These are phyloP conservation scores for Eucalyptus erythrocorys DNA, from an alignment of 345 rosid genomes.

Conservation along the genomic window DNA sequence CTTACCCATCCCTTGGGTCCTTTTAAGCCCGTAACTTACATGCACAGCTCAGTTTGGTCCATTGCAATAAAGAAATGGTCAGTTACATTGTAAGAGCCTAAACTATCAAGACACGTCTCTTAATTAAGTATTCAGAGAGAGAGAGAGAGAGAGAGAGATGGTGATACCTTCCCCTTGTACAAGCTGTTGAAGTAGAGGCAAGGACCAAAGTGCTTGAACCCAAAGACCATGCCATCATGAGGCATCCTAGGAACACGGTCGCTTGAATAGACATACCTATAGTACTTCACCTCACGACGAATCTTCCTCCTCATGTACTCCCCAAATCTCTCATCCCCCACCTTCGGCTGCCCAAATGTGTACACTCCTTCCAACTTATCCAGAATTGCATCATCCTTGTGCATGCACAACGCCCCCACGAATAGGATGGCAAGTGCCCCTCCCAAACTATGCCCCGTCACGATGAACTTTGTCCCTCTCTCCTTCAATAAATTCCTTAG, in stretches of 20 bases:
- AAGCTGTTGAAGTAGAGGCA: conserved; percentile 44
- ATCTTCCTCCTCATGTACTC: conserved; percentile 30
- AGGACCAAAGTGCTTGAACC: conserved; percentile 55
- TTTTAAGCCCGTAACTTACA: not conserved
- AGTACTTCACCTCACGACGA: conserved; percentile 16
- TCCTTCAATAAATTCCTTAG: conserved; percentile 14
- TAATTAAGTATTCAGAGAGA: not conserved
- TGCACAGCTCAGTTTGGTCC: not conserved
- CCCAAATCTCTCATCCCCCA: conserved; percentile 43
- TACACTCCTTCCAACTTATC: conserved; percentile 51
- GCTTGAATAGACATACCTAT: conserved; percentile 48
- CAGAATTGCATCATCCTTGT: conserved; percentile 24
- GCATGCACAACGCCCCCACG: conserved; percentile 34
- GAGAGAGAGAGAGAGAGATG: not conserved
- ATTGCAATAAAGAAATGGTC: not conserved
- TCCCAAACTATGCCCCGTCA: conserved; percentile 65
- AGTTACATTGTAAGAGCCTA: not conserved
- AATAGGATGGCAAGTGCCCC: conserved; percentile 53
- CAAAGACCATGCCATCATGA: conserved; percentile 23
- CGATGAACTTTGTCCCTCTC: conserved; percentile 25
- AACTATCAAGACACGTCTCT: not conserved
- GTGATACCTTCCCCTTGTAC: conserved; percentile 35
- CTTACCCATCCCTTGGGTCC: not conserved
- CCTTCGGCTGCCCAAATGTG: conserved; percentile 71
- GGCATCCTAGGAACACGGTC: conserved; percentile 56